Percentiles rank a stretch among this genome's conserved stretches.
These are phyloP conservation scores for Astrocystis sublimbata DNA, from an alignment of 495 filamentous ascomycete species.

Conservation along the genomic window DNA sequence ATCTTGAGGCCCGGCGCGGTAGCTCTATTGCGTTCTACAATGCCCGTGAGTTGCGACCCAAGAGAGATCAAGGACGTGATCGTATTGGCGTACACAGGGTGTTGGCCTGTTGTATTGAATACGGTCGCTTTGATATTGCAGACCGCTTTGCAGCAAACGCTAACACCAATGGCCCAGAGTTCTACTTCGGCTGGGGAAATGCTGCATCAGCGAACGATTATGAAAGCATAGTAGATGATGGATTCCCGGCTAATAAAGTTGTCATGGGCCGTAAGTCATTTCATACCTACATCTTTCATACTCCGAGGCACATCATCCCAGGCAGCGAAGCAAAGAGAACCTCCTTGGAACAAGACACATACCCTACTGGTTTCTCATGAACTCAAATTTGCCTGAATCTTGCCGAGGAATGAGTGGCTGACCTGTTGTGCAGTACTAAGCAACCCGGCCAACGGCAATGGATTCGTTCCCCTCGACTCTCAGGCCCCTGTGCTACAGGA, in stretches of 20 bases:
- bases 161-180: constrained; percentile 51
- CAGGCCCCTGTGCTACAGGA: constrained; percentile 38
- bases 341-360: neutral
- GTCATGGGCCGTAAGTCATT: constrained; percentile 54
- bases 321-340: neutral
- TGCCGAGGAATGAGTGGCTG: neutral
- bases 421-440: constrained; percentile 54
- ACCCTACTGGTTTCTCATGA: neutral
- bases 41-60: constrained; percentile 19
- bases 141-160: neutral
- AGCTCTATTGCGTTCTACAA: constrained; percentile 78
- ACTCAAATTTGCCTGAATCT: neutral
- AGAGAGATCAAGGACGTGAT: neutral
- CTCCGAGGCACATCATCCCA: too few species aligned
- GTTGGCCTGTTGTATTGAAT: neutral
- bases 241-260: constrained; percentile 64
- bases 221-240: constrained; percentile 64
- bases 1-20: constrained; percentile 66
- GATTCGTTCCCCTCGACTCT: constrained; percentile 40
- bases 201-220: constrained; percentile 56
- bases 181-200: constrained; percentile 83
- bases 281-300: neutral
- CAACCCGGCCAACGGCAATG: constrained; percentile 67
- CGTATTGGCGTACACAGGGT: neutral
- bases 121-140: neutral